Evolutionary conservation across 768 basidiomycete genomes (phyloP), one percentile per base, ranked within the genome.

Genomic region (Pholiota conissans): DNA sequence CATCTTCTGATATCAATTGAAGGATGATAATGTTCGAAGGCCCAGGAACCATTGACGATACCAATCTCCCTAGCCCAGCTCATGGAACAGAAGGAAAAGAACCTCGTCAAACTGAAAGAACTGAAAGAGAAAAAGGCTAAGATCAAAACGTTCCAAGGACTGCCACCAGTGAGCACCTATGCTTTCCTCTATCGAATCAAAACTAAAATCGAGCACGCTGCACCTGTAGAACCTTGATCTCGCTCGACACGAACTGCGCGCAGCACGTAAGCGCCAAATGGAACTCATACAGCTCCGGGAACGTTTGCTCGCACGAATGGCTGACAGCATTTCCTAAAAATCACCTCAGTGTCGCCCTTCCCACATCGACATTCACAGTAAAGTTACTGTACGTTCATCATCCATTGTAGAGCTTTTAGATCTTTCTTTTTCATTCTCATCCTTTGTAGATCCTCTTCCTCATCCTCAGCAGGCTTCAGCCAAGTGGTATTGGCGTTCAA

Each of bases 271-370:
- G 29, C 74, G 76, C 56, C 78, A 82, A 47, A 78, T 73, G 65
- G 72, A 79, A 55, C 67, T 84, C 20, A 71, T 80, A 22, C 77
- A 79, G 42, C 69, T 79, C 3, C 71, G 81, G 9, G 81, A 84
- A 60, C 63, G 76, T n/a, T 66, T 84, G 16, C 65, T 82, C 0
- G 71, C 71, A 0, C 71, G 69, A 52, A 82, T 82, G 79, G 79
- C 74, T 7, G 73, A 73, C n/a, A 66, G 76, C 20, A 71, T 82
- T 45, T 55, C 59, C 24, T 66, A 34, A 42, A n/a, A n/a, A n/a
- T n/a, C n/a, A n/a, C n/a, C n/a, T n/a, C n/a, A n/a, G n/a, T n/a
- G n/a, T n/a, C n/a, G n/a, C n/a, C n/a, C n/a, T n/a, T n/a, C n/a
- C n/a, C n/a, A n/a, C n/a, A n/a, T n/a, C n/a, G n/a, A n/a, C n/a